These are phyloP conservation scores for Lipomyces chichibuensis DNA, from an alignment of 805 yeast genomes.

Conservation along the genomic window DNA sequence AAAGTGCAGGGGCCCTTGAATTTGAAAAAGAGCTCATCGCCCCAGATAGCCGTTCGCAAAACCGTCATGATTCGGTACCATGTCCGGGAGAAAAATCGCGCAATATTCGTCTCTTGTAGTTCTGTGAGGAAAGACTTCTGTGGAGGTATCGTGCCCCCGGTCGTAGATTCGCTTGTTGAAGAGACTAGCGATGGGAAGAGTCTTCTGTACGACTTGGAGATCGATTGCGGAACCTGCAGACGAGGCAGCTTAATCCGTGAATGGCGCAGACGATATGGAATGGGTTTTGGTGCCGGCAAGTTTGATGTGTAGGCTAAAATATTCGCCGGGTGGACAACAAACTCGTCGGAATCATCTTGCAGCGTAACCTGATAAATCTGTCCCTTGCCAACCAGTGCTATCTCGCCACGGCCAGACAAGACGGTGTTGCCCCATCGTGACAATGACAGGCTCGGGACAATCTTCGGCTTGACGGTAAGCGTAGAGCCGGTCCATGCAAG, in stretches of 20 bases:
- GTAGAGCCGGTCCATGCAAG: constrained; percentile 53
- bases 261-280: constrained; percentile 34
- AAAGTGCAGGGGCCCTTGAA: constrained; percentile 42
- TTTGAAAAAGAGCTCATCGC: constrained; percentile 38
- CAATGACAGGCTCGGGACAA: constrained; percentile 31
- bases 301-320: constrained; percentile 49
- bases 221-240: constrained; percentile 29
- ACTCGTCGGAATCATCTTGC: constrained; percentile 46
- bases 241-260: constrained; percentile 16
- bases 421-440: constrained; percentile 43
- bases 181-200: constrained; percentile 3
- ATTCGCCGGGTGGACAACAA: constrained; percentile 48
- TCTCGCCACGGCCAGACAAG: constrained; percentile 52
- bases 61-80: constrained; percentile 21
- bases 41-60: constrained; percentile 37
- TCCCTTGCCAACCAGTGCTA: constrained; percentile 50
- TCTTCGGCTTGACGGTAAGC: constrained; percentile 39
- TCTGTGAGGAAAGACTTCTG: neutral
- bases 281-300: constrained; percentile 29
- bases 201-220: constrained; percentile 10
- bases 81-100: constrained; percentile 17
- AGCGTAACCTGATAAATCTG: constrained; percentile 48
- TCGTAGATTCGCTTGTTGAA: constrained; percentile 3
- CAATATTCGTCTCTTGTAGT: neutral
- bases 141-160: neutral